These are phyloP conservation scores for Plantago elongata DNA, from an alignment of 257 asterid species.

Conservation along the genomic window DNA sequence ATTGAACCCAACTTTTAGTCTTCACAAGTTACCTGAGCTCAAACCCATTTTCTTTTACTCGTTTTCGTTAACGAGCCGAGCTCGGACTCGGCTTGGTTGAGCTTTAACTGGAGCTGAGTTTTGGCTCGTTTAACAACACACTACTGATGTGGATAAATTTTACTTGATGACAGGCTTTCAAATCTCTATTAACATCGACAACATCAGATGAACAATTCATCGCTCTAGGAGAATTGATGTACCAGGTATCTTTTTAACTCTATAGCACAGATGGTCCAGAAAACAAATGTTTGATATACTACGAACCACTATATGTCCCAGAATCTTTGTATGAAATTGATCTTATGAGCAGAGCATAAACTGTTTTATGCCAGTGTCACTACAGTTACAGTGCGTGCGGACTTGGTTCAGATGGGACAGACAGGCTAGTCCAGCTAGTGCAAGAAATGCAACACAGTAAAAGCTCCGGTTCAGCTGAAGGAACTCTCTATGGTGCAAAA, in stretches of 20 bases:
- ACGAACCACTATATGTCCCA: too few relatives aligned
- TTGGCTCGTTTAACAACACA: too few relatives aligned
- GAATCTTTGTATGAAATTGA: background rate
- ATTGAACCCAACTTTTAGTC: too few relatives aligned
- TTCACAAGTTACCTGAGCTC: too few relatives aligned
- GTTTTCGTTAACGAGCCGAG: too few relatives aligned
- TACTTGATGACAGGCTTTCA: constrained; percentile 65
- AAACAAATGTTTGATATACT: background rate
- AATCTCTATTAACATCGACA: constrained; percentile 73
- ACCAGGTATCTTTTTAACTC: constrained; percentile 51
- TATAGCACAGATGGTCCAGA: background rate
- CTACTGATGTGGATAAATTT: background rate
- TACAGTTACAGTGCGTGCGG: constrained; percentile 90
- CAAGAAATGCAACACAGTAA: constrained; percentile 86
- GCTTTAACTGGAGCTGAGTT: too few relatives aligned
- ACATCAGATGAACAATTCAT: constrained; percentile 76
- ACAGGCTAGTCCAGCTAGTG: constrained; percentile 78
- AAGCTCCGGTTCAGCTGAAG: constrained; percentile 51
- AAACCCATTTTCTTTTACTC: too few relatives aligned
- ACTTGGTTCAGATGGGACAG: constrained; percentile 91
- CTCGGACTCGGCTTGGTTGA: too few relatives aligned
- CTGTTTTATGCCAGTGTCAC: constrained; percentile 60
- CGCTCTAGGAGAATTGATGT: constrained; percentile 84
- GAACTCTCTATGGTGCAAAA: constrained; percentile 85
- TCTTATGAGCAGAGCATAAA: background rate